Percentiles rank a stretch among this genome's conserved stretches.
Conservation (phyloP, 495 filamentous ascomycete species). For the Filosporella fistucella region DNA sequence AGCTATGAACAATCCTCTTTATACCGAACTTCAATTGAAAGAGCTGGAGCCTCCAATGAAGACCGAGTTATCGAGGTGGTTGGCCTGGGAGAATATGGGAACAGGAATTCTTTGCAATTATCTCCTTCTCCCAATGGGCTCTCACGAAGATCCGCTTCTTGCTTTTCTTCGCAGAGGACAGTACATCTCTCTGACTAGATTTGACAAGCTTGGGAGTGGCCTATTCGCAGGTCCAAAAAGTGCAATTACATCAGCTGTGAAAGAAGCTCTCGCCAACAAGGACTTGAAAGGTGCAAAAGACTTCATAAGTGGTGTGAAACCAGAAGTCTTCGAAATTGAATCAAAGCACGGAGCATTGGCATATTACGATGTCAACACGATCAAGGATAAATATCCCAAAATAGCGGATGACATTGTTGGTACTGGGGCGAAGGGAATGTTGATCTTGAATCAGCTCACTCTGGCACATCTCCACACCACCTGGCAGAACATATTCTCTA, state of each 20-base stretch:
- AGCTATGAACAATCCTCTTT: conserved; percentile 79
- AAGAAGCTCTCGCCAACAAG: conserved; percentile 50
- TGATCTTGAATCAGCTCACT: conserved; percentile 66
- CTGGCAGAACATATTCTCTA: conserved; percentile 72
- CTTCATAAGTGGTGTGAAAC: conserved; percentile 51
- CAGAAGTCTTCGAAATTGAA: conserved; percentile 61
- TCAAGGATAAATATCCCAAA: conserved; percentile 58
- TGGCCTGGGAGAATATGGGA: conserved; percentile 94
- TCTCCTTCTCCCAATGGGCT: conserved; percentile 79
- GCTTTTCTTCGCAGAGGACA: conserved; percentile 67
- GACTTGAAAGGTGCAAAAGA: conserved; percentile 50
- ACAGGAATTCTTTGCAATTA: conserved; percentile 77
- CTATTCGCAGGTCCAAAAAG: conserved; percentile 70
- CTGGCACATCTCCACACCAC: conserved; percentile 81
- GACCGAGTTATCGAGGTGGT: conserved; percentile 74
- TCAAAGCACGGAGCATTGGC: conserved; percentile 62
- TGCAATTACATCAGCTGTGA: conserved; percentile 62
- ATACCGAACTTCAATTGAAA: conserved; percentile 60
- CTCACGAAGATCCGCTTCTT: conserved; percentile 68
- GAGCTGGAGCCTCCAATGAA: conserved; percentile 53
- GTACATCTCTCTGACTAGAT: conserved; percentile 67
- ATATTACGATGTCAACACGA: conserved; percentile 62
- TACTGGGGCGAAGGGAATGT: conserved; percentile 53
- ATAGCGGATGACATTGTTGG: conserved; percentile 56
- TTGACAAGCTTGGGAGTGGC: conserved; percentile 65